Evolutionary conservation across 495 filamentous ascomycete species (phyloP).

Genomic region (Aspergillus heteromorphus): DNA sequence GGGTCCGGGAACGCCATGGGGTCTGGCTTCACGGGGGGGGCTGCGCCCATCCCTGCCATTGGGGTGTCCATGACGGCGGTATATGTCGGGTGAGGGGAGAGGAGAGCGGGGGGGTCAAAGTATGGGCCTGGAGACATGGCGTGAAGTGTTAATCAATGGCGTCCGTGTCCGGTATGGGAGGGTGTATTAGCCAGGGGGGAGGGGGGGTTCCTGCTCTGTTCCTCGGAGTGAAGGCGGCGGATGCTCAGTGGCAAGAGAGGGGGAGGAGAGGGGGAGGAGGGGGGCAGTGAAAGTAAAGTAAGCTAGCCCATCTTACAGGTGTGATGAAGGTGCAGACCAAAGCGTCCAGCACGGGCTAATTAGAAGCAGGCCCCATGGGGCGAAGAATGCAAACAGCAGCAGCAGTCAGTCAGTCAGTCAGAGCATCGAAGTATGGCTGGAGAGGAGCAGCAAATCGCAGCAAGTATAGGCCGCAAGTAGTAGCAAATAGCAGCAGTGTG

Average conservation of each 20-base stretch:
- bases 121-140: slow-evolving; percentile 21
- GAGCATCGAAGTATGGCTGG: too few relatives aligned
- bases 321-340: too few relatives aligned
- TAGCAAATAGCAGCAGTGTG: too few relatives aligned
- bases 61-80: slow-evolving; percentile 38
- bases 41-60: not conserved
- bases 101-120: slow-evolving; percentile 58
- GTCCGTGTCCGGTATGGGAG: not conserved
- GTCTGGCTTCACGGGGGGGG: slow-evolving; percentile 18
- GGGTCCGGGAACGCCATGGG: slow-evolving; percentile 30
- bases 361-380: too few relatives aligned
- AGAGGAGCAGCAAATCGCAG: not conserved
- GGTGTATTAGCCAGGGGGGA: not conserved
- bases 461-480: too few relatives aligned
- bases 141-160: not conserved
- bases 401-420: too few relatives aligned
- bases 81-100: slow-evolving; percentile 71
- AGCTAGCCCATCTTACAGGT: too few relatives aligned
- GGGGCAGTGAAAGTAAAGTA: too few relatives aligned
- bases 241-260: not conserved
- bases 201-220: not conserved
- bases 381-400: too few relatives aligned
- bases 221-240: not conserved
- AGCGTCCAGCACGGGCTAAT: too few relatives aligned
- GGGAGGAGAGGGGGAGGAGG: not conserved